phyloP scores from a whole-genome alignment of 2,329 filamentous ascomycete genomes.

The Polytolypa hystricis region DNA sequence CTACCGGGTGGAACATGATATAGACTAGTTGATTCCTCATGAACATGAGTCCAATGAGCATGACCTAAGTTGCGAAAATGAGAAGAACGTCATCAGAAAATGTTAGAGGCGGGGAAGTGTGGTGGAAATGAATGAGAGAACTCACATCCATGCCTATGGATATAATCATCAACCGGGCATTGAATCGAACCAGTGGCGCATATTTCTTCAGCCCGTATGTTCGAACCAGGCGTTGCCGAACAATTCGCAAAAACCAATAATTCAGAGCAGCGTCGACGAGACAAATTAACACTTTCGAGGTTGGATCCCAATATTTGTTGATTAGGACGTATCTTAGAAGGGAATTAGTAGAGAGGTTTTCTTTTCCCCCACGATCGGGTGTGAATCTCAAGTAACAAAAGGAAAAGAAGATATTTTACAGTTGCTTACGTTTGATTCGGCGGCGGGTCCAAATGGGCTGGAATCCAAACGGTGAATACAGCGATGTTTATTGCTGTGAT shows the following conservation, averaged over 20 bases:
- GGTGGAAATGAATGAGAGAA: background rate
- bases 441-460: conserved; percentile 21
- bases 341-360: background rate
- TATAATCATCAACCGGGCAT: background rate
- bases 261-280: conserved; percentile 27
- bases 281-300: conserved; percentile 25
- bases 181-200: conserved; percentile 1
- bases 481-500: conserved; percentile 26
- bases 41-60: conserved; percentile 8
- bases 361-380: background rate
- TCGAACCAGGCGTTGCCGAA: conserved; percentile 1
- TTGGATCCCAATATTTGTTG: conserved; percentile 1
- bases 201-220: background rate
- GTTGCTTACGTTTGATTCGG: background rate
- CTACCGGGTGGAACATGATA: conserved; percentile 33
- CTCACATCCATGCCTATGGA: conserved; percentile 1
- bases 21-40: conserved; percentile 13
- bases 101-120: no score
- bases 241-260: conserved; percentile 1
- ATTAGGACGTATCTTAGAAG: background rate
- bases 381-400: background rate
- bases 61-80: conserved; percentile 3
- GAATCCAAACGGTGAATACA: conserved; percentile 31
- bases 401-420: background rate
- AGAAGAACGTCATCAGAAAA: no score